These are phyloP conservation scores for Tetratostichococcus sp. DNA, from an alignment of 139 green algal genomes.

Conservation along the genomic window DNA sequence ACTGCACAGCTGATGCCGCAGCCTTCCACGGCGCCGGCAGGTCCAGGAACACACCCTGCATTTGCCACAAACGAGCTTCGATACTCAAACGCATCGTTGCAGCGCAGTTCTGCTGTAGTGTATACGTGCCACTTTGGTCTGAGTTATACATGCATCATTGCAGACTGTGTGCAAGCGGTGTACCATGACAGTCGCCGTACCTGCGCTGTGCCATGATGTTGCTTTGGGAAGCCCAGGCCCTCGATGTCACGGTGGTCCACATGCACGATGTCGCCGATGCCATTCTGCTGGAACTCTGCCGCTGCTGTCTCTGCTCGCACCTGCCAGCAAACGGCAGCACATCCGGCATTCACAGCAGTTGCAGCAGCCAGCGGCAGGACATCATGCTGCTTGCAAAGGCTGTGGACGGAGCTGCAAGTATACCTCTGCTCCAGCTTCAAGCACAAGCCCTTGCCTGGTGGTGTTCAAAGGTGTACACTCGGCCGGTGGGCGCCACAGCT, in stretches of 20 bases:
- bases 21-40: slow-evolving; percentile 84
- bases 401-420: too few species aligned
- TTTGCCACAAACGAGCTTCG: background rate
- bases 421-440: background rate
- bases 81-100: background rate
- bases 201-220: slow-evolving; percentile 36
- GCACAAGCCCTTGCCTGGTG: slow-evolving; percentile 45
- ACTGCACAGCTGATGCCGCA: slow-evolving; percentile 55
- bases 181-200: background rate
- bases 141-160: slow-evolving; percentile 7
- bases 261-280: slow-evolving; percentile 37
- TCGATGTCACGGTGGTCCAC: slow-evolving; percentile 81
- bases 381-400: too few species aligned
- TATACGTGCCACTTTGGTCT: too few species aligned
- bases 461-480: slow-evolving; percentile 96
- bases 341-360: background rate
- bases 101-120: too few species aligned
- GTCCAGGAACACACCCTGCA: slow-evolving; percentile 87
- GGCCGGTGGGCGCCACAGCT: slow-evolving; percentile 76
- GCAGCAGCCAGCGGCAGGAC: too few species aligned
- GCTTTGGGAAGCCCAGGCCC: slow-evolving; percentile 75
- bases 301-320: slow-evolving; percentile 27
- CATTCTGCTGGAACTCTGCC: slow-evolving; percentile 54
- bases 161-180: background rate
- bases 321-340: background rate